These are phyloP conservation scores for Lumnitzera littorea DNA, from an alignment of 345 rosid genomes.

Conservation along the genomic window DNA sequence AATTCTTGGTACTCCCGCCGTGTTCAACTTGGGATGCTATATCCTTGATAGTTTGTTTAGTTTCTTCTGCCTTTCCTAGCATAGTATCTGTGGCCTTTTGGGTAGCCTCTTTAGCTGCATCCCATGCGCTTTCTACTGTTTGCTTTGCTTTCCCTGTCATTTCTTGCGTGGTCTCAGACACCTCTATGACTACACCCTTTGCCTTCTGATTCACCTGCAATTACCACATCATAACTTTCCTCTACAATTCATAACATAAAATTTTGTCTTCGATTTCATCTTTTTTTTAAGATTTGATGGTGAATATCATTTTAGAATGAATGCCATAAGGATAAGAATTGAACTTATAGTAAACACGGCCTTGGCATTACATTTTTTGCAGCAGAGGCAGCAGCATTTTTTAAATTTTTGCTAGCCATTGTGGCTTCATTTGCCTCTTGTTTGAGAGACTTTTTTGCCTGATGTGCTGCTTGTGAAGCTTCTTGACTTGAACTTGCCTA, in stretches of 20 bases:
- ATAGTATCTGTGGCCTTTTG: constrained; percentile 24
- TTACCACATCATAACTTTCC: background rate
- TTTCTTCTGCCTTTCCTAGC: background rate
- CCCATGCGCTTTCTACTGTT: constrained; percentile 20
- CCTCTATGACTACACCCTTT: too few species aligned
- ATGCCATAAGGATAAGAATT: too few species aligned
- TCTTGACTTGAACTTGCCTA: constrained; percentile 17
- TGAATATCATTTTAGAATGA: too few species aligned
- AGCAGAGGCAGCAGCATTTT: constrained; percentile 13
- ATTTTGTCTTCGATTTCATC: too few species aligned
- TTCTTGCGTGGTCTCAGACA: background rate
- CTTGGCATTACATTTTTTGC: constrained; percentile 17
- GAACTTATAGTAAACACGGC: too few species aligned
- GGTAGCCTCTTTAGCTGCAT: constrained; percentile 25
- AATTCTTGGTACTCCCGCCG: background rate
- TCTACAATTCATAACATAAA: too few species aligned
- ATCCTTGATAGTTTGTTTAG: too few species aligned
- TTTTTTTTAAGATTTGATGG: too few species aligned
- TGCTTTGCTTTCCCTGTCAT: constrained; percentile 24
- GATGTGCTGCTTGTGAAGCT: constrained; percentile 4
- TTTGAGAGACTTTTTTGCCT: constrained; percentile 13
- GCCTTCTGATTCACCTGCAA: constrained; percentile 6
- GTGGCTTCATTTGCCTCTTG: constrained; percentile 15
- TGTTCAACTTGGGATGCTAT: too few species aligned
- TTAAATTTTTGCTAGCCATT: constrained; percentile 6